Base-by-base conservation (phyloP, 805 yeast genomes). In the Sporopachydermia lactativora region DNA sequence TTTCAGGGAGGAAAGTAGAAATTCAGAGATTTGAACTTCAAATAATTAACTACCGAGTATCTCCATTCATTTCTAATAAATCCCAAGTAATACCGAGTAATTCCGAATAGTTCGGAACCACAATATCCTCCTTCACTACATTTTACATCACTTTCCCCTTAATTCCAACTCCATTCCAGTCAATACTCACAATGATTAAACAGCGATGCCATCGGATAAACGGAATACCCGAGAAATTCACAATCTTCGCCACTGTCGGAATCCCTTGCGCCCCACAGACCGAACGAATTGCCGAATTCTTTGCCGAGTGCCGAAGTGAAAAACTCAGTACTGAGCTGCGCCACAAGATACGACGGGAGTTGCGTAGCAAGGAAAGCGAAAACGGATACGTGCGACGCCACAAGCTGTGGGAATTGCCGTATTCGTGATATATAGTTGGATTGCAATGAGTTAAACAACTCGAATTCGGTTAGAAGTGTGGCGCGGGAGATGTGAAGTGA, bases 281-380 rank as follows among this genome's bases (percentile, higher is more conserved):
- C 84, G 54, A 77, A 77, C 1, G 83, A 77, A 50, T 77, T 77
- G 13, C 80, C 77, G 39, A 75, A 68, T 47, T 77, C 79, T 34
- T 68, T 59, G 2, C 83, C 84, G 39, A 73, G 58, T 2, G 73
- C 65, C 13, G 58, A 55, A 37, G 81, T 59, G 14, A 76, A 54
- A 3, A 45, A 45, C 2, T 54, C 54, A 1, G 68, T 53, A 3
- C 66, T 62, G 11, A 76, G 51, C 13, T 51, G 45, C 1, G 52
- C 54, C 31, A 61, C 64, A 18, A 66, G 47, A 15, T 45, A 45
- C 1, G 51, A 49, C 0, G 70, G 69, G 8, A 68, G 50, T 4
- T 65, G 49, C 3, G 67, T 46, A 39, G 54, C 60, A 28, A 75
- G 51, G 46, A 72, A 70, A 52, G 70, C 64, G 53, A 64, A 76